Percentiles rank a stretch among this genome's conserved stretches.
phyloP scores from a whole-genome alignment of 2,329 filamentous ascomycete genomes.

The Aaosphaeria pasadenensis region DNA sequence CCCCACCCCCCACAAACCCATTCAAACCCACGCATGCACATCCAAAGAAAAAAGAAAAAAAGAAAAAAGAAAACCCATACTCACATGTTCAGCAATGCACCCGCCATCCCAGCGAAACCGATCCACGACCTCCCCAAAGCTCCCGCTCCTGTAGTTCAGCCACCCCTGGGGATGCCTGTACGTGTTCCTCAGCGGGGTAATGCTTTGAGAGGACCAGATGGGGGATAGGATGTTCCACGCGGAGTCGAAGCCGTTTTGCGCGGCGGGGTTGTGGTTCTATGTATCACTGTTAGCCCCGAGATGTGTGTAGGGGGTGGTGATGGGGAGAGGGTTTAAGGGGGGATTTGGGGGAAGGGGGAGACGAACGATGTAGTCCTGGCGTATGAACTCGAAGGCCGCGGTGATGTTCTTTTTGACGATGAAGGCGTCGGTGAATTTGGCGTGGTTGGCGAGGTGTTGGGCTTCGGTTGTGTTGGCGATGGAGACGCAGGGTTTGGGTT shows the following conservation, averaged over 20 bases:
- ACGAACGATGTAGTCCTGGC: slow-evolving; percentile 23
- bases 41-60: too few species aligned
- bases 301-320: background rate
- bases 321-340: background rate
- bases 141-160: slow-evolving; percentile 20
- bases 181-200: slow-evolving; percentile 19
- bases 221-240: slow-evolving; percentile 24
- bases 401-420: slow-evolving; percentile 26
- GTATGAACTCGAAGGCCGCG: slow-evolving; percentile 25
- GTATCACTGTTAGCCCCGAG: too few species aligned
- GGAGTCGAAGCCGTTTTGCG: slow-evolving; percentile 25
- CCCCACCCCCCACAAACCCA: too few species aligned
- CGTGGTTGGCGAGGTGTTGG: slow-evolving; percentile 12
- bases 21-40: too few species aligned
- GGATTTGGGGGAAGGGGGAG: background rate
- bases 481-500: slow-evolving; percentile 23
- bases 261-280: slow-evolving; percentile 30
- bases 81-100: slow-evolving; percentile 32
- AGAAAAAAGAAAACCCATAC: slow-evolving; percentile 6
- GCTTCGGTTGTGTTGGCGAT: slow-evolving; percentile 7
- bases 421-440: slow-evolving; percentile 25
- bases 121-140: slow-evolving; percentile 25
- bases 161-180: slow-evolving; percentile 21
- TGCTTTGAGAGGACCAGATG: slow-evolving; percentile 18
- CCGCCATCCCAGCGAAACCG: slow-evolving; percentile 28